Evolutionary conservation across 2,329 filamentous ascomycete species (phyloP).

Genomic region (Aspergillus spinulosporus): DNA sequence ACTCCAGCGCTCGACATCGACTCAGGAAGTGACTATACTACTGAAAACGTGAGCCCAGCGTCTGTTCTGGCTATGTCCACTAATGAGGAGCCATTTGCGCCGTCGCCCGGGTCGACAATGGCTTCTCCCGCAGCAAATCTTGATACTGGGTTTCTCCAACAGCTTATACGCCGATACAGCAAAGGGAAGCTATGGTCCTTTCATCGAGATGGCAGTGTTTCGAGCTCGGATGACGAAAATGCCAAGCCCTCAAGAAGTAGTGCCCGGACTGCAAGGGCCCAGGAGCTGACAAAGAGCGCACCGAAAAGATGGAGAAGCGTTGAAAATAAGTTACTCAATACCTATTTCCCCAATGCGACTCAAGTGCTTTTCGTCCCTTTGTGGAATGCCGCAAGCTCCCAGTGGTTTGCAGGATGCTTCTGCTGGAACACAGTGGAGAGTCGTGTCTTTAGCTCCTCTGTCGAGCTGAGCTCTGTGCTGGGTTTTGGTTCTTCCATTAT

Average conservation of each 20-base stretch:
- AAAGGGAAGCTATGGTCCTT: constrained; percentile 53
- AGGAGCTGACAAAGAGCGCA: constrained; percentile 24
- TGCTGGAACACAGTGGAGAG: constrained; percentile 45
- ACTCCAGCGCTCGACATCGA: constrained; percentile 31
- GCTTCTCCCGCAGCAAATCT: constrained; percentile 33
- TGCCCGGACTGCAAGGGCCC: constrained; percentile 14
- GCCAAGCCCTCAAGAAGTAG: constrained; percentile 18
- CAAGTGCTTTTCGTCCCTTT: constrained; percentile 54
- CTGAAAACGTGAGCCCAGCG: constrained; percentile 30
- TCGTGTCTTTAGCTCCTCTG: constrained; percentile 38
- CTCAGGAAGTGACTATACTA: constrained; percentile 32
- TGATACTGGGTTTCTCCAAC: constrained; percentile 34
- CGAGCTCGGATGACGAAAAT: constrained; percentile 48
- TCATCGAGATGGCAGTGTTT: constrained; percentile 45
- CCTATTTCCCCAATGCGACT: constrained; percentile 49
- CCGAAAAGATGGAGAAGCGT: constrained; percentile 34
- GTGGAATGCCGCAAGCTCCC: constrained; percentile 51
- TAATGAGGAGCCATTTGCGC: constrained; percentile 38
- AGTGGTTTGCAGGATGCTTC: constrained; percentile 50
- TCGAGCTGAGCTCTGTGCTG: constrained; percentile 43
- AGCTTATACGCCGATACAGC: constrained; percentile 47
- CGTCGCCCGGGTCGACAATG: constrained; percentile 29
- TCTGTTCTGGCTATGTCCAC: constrained; percentile 39
- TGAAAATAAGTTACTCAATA: constrained; percentile 43
- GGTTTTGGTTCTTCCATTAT: constrained; percentile 46